phyloP scores from a whole-genome alignment of 192 early-diverging fungal genomes.

The Linnemannia elongata region DNA sequence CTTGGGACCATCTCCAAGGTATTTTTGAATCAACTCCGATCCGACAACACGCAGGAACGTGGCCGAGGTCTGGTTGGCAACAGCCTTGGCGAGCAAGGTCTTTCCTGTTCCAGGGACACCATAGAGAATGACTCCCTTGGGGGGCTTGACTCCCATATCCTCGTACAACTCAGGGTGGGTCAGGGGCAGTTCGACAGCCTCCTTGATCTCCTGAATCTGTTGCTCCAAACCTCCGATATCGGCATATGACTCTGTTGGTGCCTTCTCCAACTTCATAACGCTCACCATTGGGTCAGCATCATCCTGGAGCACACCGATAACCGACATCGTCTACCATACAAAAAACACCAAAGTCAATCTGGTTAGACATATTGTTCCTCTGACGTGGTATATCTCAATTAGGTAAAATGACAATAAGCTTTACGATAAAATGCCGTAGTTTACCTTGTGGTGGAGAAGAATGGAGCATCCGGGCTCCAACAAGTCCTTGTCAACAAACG shows the following conservation, averaged over 20 bases:
- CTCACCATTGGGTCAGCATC: constrained; percentile 99
- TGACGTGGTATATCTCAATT: not conserved
- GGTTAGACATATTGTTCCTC: not conserved
- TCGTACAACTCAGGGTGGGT: constrained; percentile 98
- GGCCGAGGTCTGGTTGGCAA: constrained; percentile 98
- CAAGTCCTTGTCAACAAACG: constrained; percentile 99
- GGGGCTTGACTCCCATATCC: constrained; percentile 99
- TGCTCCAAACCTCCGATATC: constrained; percentile 97
- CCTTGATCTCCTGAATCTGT: constrained; percentile 99
- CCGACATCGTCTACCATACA: constrained; percentile 74
- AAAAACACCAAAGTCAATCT: not conserved
- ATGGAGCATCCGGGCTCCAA: constrained; percentile 98
- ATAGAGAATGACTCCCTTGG: constrained; percentile 97
- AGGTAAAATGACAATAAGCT: not conserved
- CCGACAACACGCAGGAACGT: constrained; percentile 98
- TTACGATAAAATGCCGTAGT: not conserved
- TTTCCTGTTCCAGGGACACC: constrained; percentile 95
- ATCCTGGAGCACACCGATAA: constrained; percentile 95
- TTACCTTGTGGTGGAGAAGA: constrained; percentile 91
- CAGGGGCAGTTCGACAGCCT: constrained; percentile 96
- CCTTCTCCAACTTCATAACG: constrained; percentile 99
- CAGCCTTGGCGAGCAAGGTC: constrained; percentile 97
- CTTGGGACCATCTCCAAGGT: constrained; percentile 98
- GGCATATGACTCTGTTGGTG: constrained; percentile 97
- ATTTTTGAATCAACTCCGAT: constrained; percentile 98